Evolutionary conservation across 169 alveolate genomes (phyloP).

Genomic region (Plasmodium coatneyi): DNA sequence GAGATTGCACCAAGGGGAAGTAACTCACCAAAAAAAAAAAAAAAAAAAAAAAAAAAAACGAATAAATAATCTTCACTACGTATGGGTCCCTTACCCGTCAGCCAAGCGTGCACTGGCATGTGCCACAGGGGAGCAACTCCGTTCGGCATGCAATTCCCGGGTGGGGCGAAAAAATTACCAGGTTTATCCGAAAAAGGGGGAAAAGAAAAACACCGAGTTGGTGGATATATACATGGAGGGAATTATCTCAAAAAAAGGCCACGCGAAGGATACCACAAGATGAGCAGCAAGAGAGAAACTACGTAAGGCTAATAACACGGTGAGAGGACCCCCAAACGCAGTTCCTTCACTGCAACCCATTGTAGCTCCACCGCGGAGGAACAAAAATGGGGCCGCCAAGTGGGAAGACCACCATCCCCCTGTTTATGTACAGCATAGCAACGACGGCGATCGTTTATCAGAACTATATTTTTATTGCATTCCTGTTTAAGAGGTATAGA

Average conservation of each 20-base stretch:
- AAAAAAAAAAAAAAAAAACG: not conserved
- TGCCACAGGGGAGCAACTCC: not conserved
- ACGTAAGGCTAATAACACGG: not conserved
- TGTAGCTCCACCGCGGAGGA: not conserved
- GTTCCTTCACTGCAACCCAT: not conserved
- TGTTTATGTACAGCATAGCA: conserved; percentile 65
- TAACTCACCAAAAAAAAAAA: not conserved
- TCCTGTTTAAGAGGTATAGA: conserved; percentile 34
- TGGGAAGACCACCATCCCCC: not conserved
- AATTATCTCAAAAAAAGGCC: not conserved
- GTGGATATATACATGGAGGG: not conserved
- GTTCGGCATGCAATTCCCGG: not conserved
- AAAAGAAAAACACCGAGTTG: not conserved
- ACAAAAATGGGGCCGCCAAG: conserved; percentile 1
- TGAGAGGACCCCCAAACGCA: not conserved
- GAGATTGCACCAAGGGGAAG: not conserved
- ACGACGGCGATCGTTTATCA: conserved; percentile 65
- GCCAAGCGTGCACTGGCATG: not conserved
- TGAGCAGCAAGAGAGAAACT: not conserved
- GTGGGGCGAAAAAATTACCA: not conserved
- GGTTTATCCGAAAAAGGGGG: not conserved
- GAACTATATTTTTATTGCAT: conserved; percentile 44
- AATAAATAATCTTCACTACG: not conserved
- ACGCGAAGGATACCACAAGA: not conserved
- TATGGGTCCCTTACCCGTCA: not conserved